Evolutionary conservation across 495 filamentous ascomycete species (phyloP), one percentile per base, ranked within the genome.

Genomic region (Hypoxylon lenormandii): DNA sequence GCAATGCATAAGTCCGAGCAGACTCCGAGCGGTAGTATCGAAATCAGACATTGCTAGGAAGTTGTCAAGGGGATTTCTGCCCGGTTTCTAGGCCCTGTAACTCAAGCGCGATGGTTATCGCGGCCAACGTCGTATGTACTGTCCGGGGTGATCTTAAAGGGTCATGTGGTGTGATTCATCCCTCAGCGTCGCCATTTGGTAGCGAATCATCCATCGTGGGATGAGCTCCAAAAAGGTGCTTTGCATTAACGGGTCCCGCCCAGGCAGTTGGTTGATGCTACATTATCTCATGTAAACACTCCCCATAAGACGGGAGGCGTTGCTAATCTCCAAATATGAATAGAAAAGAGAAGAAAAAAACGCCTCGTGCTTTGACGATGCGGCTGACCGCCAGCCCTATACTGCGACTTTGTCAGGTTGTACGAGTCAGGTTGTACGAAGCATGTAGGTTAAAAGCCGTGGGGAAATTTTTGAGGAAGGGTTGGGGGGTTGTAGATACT

Each of bases 171-270:
- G 38, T 42, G 38, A 42, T 15, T 47, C 13, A 22, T 47, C 18
- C 45, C 45, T 18, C 18, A 18, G 21, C 45, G 4, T 2, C 0
- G 18, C 8, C 21, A 12, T 47, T 13, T 47, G 45, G 45, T 47
- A 47, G 45, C 45, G 45, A 47, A 47, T 47, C 45, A 47, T 16
- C 13, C 45, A 47, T 12, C 7, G 45, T 18, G 8, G 45, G 18
- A 21, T n/a, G 18, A 4, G 45, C 45, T 21, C 45, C 45, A 47
- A 47, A 47, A 47, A 12, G 18, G 45, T n/a, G 18, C 45, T 47
- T 23, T 7, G 45, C 45, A 22, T 16, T 21, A 18, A 18, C 18
- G 10, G 30, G 4, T 33, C 30, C 30, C 10, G 30, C 30, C 45
- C 21, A 22, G 19, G 45, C 8, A 47, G 45, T 47, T 47, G 16